Percentiles rank a stretch among this genome's conserved stretches.
Conservation (phyloP, 768 basidiomycete species). For the Strobilomyces echinocephalus region DNA sequence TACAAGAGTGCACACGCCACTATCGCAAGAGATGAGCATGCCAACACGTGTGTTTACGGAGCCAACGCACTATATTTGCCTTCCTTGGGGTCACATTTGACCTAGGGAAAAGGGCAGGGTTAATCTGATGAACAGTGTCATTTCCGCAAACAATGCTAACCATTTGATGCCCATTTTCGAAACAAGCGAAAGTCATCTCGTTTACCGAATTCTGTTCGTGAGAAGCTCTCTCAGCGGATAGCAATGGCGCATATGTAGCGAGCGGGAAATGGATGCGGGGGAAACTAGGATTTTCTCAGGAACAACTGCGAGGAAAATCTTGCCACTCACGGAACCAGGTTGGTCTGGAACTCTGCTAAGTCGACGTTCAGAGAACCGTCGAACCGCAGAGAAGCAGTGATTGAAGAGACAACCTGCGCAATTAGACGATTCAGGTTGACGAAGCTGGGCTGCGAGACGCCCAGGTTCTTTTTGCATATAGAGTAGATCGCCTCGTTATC, state of each 20-base stretch:
- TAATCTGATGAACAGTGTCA: not conserved
- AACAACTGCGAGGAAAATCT: not conserved
- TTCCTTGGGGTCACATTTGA: slow-evolving; percentile 91
- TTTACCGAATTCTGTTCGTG: slow-evolving; percentile 97
- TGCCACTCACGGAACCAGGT: slow-evolving; percentile 83
- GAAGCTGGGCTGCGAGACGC: slow-evolving; percentile 82
- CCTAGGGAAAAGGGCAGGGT: slow-evolving; percentile 23
- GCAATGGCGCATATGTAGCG: slow-evolving; percentile 90
- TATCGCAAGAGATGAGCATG: slow-evolving; percentile 27
- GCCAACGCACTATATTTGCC: slow-evolving; percentile 91
- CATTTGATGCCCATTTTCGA: slow-evolving; percentile 97
- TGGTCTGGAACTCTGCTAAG: slow-evolving; percentile 97
- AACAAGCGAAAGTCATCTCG: slow-evolving; percentile 98
- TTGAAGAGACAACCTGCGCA: slow-evolving; percentile 96
- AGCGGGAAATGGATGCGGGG: slow-evolving; percentile 98
- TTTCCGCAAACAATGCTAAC: slow-evolving; percentile 32
- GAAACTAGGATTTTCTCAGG: slow-evolving; percentile 50
- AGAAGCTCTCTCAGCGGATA: slow-evolving; percentile 91
- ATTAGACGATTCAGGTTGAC: slow-evolving; percentile 94
- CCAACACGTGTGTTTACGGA: not conserved
- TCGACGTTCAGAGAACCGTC: slow-evolving; percentile 98
- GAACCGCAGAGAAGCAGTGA: slow-evolving; percentile 95
- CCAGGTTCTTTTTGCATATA: slow-evolving; percentile 95
- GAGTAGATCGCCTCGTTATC: slow-evolving; percentile 99
- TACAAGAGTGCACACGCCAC: slow-evolving; percentile 92